Evolutionary conservation across 345 rosid genomes (phyloP).

Genomic region (Euclidium syriacum): DNA sequence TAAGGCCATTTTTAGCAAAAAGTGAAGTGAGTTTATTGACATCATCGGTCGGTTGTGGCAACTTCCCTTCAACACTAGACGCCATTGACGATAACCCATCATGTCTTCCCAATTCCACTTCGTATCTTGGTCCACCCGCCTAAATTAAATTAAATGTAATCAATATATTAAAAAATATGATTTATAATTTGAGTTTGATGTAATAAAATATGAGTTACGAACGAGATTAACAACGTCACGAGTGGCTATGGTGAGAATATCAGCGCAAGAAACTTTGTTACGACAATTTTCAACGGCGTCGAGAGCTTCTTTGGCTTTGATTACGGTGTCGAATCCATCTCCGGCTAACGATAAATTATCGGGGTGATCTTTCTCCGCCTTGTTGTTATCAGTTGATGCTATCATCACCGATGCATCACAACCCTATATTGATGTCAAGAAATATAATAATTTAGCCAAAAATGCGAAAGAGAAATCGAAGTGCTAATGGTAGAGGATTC

Average conservation of each 20-base stretch:
- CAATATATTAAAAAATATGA: background rate
- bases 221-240: slow-evolving; percentile 37
- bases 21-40: slow-evolving; percentile 21
- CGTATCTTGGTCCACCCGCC: slow-evolving; percentile 37
- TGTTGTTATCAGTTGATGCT: slow-evolving; percentile 22
- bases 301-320: slow-evolving; percentile 31
- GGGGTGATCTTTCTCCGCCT: slow-evolving; percentile 35
- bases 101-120: slow-evolving; percentile 35
- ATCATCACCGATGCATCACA: slow-evolving; percentile 43
- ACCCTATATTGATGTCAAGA: slow-evolving; percentile 19
- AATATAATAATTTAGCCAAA: background rate
- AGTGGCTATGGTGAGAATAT: slow-evolving; percentile 34
- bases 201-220: background rate
- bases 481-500: too few relatives aligned
- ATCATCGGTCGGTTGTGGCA: slow-evolving; percentile 24
- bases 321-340: slow-evolving; percentile 39
- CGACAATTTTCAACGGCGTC: slow-evolving; percentile 26
- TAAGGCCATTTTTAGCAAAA: slow-evolving; percentile 32
- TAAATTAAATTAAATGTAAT: background rate
- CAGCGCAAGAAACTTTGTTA: slow-evolving; percentile 38
- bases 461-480: too few relatives aligned
- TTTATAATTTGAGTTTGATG: background rate
- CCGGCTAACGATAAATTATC: slow-evolving; percentile 35
- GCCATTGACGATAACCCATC: slow-evolving; percentile 29
- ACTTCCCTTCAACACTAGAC: slow-evolving; percentile 28